phyloP scores from a whole-genome alignment of 2,329 filamentous ascomycete genomes.

The Ciborinia camelliae region DNA sequence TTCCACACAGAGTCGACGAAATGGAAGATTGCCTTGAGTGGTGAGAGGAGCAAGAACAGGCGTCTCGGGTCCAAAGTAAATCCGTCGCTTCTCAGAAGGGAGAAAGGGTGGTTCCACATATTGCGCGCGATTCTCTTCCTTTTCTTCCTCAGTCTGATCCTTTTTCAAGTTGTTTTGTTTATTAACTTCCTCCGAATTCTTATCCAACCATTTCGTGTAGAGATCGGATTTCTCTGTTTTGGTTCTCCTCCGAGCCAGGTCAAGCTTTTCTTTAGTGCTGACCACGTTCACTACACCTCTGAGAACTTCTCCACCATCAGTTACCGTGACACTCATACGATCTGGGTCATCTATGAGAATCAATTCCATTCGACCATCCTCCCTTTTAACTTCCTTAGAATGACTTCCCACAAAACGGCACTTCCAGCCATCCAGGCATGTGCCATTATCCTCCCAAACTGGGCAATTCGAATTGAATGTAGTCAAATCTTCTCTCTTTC shows the following conservation, averaged over 20 bases:
- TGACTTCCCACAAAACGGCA: constrained; percentile 89
- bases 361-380: constrained; percentile 80
- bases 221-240: constrained; percentile 69
- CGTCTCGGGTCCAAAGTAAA: constrained; percentile 94
- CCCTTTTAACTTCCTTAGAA: constrained; percentile 71
- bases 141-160: constrained; percentile 41
- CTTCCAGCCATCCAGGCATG: constrained; percentile 85
- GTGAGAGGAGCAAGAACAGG: constrained; percentile 92
- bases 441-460: constrained; percentile 71
- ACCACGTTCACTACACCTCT: constrained; percentile 74
- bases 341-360: constrained; percentile 55
- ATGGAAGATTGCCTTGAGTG: constrained; percentile 94
- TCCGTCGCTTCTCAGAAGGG: constrained; percentile 85
- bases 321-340: constrained; percentile 31
- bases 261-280: constrained; percentile 64
- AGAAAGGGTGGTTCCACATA: constrained; percentile 85
- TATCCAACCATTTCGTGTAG: constrained; percentile 75
- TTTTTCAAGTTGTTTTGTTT: constrained; percentile 47
- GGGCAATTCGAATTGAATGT: constrained; percentile 79
- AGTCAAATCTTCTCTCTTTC: constrained; percentile 74
- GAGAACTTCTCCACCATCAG: constrained; percentile 46
- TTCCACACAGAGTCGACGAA: constrained; percentile 83
- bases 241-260: constrained; percentile 69
- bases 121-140: constrained; percentile 70
- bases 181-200: constrained; percentile 52